These are phyloP conservation scores for Mycotypha africana DNA, from an alignment of 371 early-diverging fungal species.

Conservation along the genomic window DNA sequence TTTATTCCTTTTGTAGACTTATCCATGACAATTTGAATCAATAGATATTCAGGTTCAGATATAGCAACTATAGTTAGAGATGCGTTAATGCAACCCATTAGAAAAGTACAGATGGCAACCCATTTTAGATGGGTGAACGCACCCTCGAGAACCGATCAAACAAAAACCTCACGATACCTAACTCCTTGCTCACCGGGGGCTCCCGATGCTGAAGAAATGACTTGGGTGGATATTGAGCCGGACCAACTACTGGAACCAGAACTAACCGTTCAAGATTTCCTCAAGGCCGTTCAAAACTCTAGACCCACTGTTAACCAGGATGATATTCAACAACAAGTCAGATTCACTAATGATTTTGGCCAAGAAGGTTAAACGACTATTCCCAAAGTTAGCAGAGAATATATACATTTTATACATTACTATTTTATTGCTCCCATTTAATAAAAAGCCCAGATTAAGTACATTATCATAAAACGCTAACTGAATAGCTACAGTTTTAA, in stretches of 20 bases:
- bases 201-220: constrained; percentile 80
- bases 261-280: constrained; percentile 79
- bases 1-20: not conserved
- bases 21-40: too few relatives aligned
- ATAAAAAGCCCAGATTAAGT: too few relatives aligned
- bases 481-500: too few relatives aligned
- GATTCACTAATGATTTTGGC: constrained; percentile 92
- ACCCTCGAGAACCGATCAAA: constrained; percentile 58
- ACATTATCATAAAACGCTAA: too few relatives aligned
- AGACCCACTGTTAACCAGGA: constrained; percentile 83
- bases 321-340: constrained; percentile 77
- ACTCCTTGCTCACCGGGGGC: constrained; percentile 97
- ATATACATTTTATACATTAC: too few relatives aligned
- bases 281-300: constrained; percentile 72
- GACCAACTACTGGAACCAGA: constrained; percentile 92
- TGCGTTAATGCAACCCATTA: constrained; percentile 95
- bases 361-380: too few relatives aligned
- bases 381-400: too few relatives aligned
- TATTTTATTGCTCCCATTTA: too few relatives aligned
- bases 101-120: constrained; percentile 92
- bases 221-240: constrained; percentile 81
- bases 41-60: constrained; percentile 91
- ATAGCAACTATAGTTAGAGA: constrained; percentile 91
- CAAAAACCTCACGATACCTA: constrained; percentile 48
- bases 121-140: constrained; percentile 74